Percentiles rank a stretch among this genome's conserved stretches.
Conservation (phyloP, 257 asterid species). For the Solanum etuberosum region DNA sequence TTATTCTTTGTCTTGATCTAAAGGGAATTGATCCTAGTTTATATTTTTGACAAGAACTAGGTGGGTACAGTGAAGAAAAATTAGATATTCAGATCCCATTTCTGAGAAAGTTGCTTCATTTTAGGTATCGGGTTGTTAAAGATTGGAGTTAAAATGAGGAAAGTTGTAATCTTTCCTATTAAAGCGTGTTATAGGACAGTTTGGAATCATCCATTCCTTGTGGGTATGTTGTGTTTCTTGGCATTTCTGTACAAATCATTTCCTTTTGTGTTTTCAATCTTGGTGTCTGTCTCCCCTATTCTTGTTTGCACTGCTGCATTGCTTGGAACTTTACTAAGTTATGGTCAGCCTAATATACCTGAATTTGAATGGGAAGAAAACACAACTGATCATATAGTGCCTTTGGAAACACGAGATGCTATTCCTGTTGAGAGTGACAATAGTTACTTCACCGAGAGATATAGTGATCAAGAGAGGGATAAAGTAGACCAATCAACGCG, state of each 20-base stretch:
- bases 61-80: neutral
- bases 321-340: conserved; percentile 82
- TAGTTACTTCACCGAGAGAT: conserved; percentile 11
- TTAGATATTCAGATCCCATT: neutral
- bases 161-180: conserved; percentile 32
- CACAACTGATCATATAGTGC: conserved; percentile 16
- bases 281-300: conserved; percentile 72
- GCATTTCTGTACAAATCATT: conserved; percentile 49
- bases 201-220: conserved; percentile 69
- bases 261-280: conserved; percentile 58
- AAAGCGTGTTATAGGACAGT: conserved; percentile 45
- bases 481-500: conserved; percentile 5
- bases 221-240: conserved; percentile 57
- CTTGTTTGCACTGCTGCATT: conserved; percentile 79
- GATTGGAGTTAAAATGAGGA: conserved; percentile 45
- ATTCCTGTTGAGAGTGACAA: conserved; percentile 30
- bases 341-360: conserved; percentile 65
- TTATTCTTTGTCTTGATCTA: conserved; percentile 2
- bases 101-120: neutral
- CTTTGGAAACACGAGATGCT: conserved; percentile 23
- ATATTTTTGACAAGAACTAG: neutral
- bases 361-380: conserved; percentile 50
- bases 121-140: conserved; percentile 37
- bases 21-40: neutral
- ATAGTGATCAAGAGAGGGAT: conserved; percentile 27